Evolutionary conservation across 345 rosid genomes (phyloP), one percentile per base, ranked within the genome.

Genomic region (Erysimum cheiranthoides): DNA sequence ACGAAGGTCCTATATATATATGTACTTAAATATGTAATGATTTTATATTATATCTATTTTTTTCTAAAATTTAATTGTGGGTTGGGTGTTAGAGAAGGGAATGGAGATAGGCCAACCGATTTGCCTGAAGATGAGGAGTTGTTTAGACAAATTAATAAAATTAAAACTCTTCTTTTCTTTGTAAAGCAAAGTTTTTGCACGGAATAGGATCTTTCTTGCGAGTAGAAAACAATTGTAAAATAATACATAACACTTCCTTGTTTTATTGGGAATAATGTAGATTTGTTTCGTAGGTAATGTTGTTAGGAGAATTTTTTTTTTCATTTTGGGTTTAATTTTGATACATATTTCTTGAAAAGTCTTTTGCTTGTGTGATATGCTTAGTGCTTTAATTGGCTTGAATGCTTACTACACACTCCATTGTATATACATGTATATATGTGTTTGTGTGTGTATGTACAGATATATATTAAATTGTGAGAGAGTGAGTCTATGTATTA

Each of bases 71-170:
- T 17, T 54, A 34, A 68, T 80, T 80, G 77, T 74, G 78, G 82
- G 82, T 68, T 56, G 70, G 75, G 76, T 70, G 73, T 66, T 57
- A 21, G 76, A 49, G 66, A 63, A 77, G 71, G 43, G 68, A 78
- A 79, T 73, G 59, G 74, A 69, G 85, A 83, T 83, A 67, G 88
- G 84, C 84, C 88, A 86, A 75, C 84, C 77, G 61, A 77, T 71
- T 74, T 78, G 77, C 70, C 58, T 59, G 60, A 72, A 17, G 52
- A 71, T 69, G 63, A 70, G 78, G 76, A 78, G 77, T 75, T 75
- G 84, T 80, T 77, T 68, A 52, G 35, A 39, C 68, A 54, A 63
- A 62, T 5, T 53, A 62, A 53, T 27, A 11, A 54, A 53, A 46
- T 0, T 16, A 12, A 25, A 34, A 16, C 21, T 27, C 13, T 30